Conservation (phyloP, 768 basidiomycete genomes). For the Lentinula guzmanii region DNA sequence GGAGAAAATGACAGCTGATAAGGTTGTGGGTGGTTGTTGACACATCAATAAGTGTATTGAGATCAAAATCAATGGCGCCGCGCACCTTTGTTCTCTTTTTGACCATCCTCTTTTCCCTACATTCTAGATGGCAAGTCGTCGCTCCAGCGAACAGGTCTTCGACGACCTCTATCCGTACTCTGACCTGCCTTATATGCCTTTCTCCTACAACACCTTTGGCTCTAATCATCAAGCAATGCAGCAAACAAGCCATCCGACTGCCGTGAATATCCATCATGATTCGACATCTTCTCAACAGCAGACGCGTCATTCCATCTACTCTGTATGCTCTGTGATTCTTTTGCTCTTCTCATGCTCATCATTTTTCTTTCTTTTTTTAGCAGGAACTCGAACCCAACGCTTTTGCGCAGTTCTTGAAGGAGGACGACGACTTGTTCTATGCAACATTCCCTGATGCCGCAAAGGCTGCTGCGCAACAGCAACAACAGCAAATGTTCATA, state of each 20-base stretch:
- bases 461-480: constrained; percentile 3
- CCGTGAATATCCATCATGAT: background rate
- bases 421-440: constrained; percentile 11
- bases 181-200: background rate
- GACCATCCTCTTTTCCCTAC: background rate
- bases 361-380: background rate
- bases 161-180: background rate
- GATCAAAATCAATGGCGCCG: background rate
- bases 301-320: background rate
- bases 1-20: background rate
- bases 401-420: constrained; percentile 8
- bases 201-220: background rate
- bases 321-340: background rate
- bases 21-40: background rate
- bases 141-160: background rate
- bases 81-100: background rate
- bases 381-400: background rate
- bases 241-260: background rate
- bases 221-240: background rate
- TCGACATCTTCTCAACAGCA: background rate
- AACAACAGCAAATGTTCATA: background rate
- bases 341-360: background rate
- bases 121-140: background rate
- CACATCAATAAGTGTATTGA: background rate
- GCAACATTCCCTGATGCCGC: constrained; percentile 8